Base-by-base conservation (phyloP, 345 rosid genomes). In the Erodium maritimum region DNA sequence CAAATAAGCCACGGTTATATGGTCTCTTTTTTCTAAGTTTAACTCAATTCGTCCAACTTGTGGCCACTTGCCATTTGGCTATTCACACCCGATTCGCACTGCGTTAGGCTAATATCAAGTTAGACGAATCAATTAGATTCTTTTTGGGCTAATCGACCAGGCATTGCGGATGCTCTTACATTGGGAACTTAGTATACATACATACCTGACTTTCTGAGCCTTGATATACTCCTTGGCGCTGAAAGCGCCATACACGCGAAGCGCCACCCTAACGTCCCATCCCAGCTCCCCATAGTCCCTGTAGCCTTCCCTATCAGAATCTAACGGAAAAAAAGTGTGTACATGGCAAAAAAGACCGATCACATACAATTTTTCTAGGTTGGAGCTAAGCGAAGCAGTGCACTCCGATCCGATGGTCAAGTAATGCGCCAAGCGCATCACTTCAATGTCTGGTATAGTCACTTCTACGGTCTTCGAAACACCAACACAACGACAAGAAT, bases 381-480 rank as follows among this genome's bases (percentile, higher is more conserved):
- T 55, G 20, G 82, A 59, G 56, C 75, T 61, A 25, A 86, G 79
- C 0, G 85, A 65, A 42, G 89, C 58, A 54, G 21, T 79, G 19
- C 83, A 75, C 65, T 86, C 94, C 0, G 89, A 74, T 50, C 80
- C 94, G 54, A 83, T 79, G 7, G 94, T 86, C 55, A 66, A 0
- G 52, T 86, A 86, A 66, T 86, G 94, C 17, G 94, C 94, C n/a
- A 86, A 70, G 10, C 89, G 75, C 94, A 86, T 86, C 21, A 69
- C 73, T 65, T 86, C 89, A 65, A 86, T 81, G 13, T 79, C 89
- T 14, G 94, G 94, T 76, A 86, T 70, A 0, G 85, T 80, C 58
- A 86, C 87, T 65, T 83, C 81, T 58, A 79, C 67, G 23, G 74
- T 76, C 94, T 82, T 45, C 17, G 50, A 62, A 22, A 67, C 34